A percentile compares a stretch with the other conserved stretches of the same genome.
These are phyloP conservation scores for Pezicula rhizophila DNA, from an alignment of 2,329 filamentous ascomycete species.

Conservation along the genomic window DNA sequence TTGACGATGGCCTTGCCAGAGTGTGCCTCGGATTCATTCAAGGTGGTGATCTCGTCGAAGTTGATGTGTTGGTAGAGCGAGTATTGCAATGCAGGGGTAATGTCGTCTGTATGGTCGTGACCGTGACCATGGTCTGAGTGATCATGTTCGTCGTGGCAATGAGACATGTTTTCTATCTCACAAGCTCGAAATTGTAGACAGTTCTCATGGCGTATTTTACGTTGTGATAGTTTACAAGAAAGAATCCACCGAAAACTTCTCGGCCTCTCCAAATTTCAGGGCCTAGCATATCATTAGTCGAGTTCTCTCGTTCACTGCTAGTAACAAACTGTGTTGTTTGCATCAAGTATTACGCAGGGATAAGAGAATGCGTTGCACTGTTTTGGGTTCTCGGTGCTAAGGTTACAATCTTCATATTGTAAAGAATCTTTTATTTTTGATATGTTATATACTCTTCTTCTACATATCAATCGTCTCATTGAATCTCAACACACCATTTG, in stretches of 20 bases:
- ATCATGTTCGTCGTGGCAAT: slow-evolving; percentile 40
- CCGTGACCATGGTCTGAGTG: slow-evolving; percentile 30
- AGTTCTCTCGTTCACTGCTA: no score
- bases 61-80: slow-evolving; percentile 89
- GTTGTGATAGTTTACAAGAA: no score
- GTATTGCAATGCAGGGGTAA: slow-evolving; percentile 83
- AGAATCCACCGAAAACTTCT: no score
- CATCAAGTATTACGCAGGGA: no score
- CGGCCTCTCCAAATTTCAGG: no score
- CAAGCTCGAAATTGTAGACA: no score
- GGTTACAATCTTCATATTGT: no score
- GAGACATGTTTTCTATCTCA: slow-evolving; percentile 7
- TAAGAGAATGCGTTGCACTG: no score
- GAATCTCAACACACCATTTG: slow-evolving; percentile 83
- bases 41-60: slow-evolving; percentile 75
- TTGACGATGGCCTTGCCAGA: slow-evolving; percentile 71
- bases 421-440: background rate
- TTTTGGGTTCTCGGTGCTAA: no score
- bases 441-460: background rate
- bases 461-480: slow-evolving; percentile 82
- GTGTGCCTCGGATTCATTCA: slow-evolving; percentile 71
- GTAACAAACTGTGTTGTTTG: no score
- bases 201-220: no score
- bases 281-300: no score
- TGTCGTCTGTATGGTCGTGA: slow-evolving; percentile 74